These are phyloP conservation scores for Shiraia sp. DNA, from an alignment of 2,329 filamentous ascomycete species.

Conservation along the genomic window DNA sequence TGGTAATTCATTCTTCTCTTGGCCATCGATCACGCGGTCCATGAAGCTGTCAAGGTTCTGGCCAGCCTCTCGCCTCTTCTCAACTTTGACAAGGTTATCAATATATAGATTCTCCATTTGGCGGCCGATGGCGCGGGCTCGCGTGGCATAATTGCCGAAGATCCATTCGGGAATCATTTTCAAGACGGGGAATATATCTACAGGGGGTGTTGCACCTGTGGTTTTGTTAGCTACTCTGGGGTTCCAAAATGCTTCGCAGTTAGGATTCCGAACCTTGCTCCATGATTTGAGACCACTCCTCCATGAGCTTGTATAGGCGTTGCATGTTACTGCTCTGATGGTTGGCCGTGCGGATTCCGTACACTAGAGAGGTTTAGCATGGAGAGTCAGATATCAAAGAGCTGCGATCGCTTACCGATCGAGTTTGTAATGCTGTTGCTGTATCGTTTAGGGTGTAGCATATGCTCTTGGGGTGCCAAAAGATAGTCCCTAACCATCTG, in stretches of 20 bases:
- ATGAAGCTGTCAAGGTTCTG: slow-evolving; percentile 10
- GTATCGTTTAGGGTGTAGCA: slow-evolving; percentile 54
- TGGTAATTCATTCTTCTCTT: slow-evolving; percentile 9
- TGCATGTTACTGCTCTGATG: too few relatives aligned
- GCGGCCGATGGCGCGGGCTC: slow-evolving; percentile 9
- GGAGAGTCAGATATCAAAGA: slow-evolving; percentile 25
- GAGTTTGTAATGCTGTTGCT: slow-evolving; percentile 46
- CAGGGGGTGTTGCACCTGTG: slow-evolving; percentile 54
- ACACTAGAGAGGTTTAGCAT: too few relatives aligned
- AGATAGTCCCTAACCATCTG: slow-evolving; percentile 55
- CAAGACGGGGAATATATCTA: slow-evolving; percentile 42
- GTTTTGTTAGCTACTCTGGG: too few relatives aligned
- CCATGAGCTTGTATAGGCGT: too few relatives aligned
- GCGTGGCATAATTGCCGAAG: slow-evolving; percentile 16
- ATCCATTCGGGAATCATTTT: slow-evolving; percentile 44
- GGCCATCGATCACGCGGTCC: slow-evolving; percentile 16
- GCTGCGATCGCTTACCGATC: too few relatives aligned
- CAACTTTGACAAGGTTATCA: too few relatives aligned
- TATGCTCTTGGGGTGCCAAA: slow-evolving; percentile 47
- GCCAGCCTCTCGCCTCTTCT: slow-evolving; percentile 12
- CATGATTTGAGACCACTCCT: too few relatives aligned
- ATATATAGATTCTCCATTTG: slow-evolving; percentile 17
- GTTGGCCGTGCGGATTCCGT: too few relatives aligned
- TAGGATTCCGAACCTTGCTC: too few relatives aligned
- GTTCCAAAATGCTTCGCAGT: too few relatives aligned